Evolutionary conservation across 169 alveolate genomes (phyloP).

Genomic region (Theileria orientalis): DNA sequence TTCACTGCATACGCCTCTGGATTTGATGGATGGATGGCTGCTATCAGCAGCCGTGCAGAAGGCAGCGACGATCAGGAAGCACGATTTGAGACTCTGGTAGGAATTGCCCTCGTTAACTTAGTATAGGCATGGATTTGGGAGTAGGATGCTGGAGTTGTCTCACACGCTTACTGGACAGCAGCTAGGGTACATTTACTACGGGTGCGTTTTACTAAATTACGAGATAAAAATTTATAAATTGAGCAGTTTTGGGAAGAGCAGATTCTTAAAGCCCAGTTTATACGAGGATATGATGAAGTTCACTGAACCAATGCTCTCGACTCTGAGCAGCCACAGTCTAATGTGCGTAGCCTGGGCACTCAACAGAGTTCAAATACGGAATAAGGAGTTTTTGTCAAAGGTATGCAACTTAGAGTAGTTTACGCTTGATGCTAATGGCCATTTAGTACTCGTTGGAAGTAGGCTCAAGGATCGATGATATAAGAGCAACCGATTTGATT

Average conservation of each 20-base stretch:
- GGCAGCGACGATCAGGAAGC: constrained; percentile 82
- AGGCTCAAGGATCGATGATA: constrained; percentile 60
- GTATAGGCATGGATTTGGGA: constrained; percentile 59
- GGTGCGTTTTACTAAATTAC: constrained; percentile 40
- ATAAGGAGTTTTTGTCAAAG: constrained; percentile 38
- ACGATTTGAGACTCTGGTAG: constrained; percentile 76
- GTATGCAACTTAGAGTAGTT: constrained; percentile 12
- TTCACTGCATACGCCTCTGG: constrained; percentile 71
- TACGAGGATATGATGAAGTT: constrained; percentile 60
- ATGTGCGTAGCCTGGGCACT: constrained; percentile 83
- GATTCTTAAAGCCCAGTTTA: constrained; percentile 64
- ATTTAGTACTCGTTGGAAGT: constrained; percentile 50
- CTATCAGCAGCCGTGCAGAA: constrained; percentile 80
- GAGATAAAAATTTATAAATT: neutral
- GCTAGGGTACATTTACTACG: constrained; percentile 80
- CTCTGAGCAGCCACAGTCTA: constrained; percentile 75
- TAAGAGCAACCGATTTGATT: constrained; percentile 69
- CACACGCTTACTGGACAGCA: constrained; percentile 79
- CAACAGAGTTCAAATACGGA: constrained; percentile 64
- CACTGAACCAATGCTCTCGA: constrained; percentile 60
- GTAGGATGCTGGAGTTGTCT: constrained; percentile 68
- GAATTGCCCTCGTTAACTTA: neutral
- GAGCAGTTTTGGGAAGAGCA: constrained; percentile 75
- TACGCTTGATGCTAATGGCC: no score
- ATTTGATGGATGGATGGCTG: constrained; percentile 75